These are phyloP conservation scores for Macrophomina phaseolina DNA, from an alignment of 2,329 filamentous ascomycete genomes.

Conservation along the genomic window DNA sequence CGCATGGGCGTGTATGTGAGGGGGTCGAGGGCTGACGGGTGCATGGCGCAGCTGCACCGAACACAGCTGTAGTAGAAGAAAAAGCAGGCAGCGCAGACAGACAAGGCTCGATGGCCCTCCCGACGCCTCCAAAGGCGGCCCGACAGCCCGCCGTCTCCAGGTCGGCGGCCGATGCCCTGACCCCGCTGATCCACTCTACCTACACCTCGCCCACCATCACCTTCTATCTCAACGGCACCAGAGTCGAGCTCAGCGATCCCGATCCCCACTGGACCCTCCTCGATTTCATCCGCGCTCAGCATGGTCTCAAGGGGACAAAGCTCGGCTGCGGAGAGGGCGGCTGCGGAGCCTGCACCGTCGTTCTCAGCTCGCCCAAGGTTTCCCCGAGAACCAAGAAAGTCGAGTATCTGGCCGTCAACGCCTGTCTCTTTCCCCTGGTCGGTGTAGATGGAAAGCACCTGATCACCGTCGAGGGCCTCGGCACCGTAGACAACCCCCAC, in stretches of 20 bases:
- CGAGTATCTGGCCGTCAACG: slow-evolving; percentile 94
- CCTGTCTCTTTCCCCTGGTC: slow-evolving; percentile 86
- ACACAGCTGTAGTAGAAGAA: background rate
- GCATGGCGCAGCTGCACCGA: background rate
- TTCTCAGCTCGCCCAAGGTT: slow-evolving; percentile 36
- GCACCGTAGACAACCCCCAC: slow-evolving; percentile 82
- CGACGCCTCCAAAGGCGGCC: slow-evolving; percentile 19
- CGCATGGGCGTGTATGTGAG: background rate
- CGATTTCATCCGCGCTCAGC: slow-evolving; percentile 80
- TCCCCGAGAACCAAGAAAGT: slow-evolving; percentile 65
- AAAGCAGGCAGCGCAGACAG: background rate
- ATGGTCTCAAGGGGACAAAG: slow-evolving; percentile 94
- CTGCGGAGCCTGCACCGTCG: slow-evolving; percentile 93
- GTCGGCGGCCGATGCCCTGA: slow-evolving; percentile 52
- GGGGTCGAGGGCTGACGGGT: background rate
- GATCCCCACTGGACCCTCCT: slow-evolving; percentile 90
- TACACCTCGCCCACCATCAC: slow-evolving; percentile 74
- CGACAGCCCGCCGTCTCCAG: slow-evolving; percentile 6
- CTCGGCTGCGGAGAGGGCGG: slow-evolving; percentile 94
- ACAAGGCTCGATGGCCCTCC: slow-evolving; percentile 7
- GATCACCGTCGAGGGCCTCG: slow-evolving; percentile 94
- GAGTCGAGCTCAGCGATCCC: slow-evolving; percentile 79
- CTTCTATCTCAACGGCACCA: slow-evolving; percentile 92
- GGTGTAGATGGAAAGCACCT: slow-evolving; percentile 97
- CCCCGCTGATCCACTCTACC: slow-evolving; percentile 73